Evolutionary conservation across 805 yeast species (phyloP).

Genomic region (Myxozyma monticola): DNA sequence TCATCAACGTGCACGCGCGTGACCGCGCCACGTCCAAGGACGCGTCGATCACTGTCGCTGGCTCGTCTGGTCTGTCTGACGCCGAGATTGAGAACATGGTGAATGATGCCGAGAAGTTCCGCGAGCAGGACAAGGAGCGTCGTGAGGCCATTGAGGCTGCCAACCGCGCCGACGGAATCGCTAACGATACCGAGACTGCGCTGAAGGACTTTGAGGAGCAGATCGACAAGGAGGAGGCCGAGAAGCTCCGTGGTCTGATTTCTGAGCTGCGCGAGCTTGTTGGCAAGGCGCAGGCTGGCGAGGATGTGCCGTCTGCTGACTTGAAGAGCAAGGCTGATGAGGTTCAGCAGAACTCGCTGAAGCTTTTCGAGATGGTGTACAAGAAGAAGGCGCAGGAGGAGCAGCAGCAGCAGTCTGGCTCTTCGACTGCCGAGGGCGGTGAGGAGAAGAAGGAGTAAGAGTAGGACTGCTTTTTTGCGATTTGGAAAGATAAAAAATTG

Average conservation of each 20-base stretch:
- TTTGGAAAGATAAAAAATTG: background rate
- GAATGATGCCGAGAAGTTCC: slow-evolving; percentile 83
- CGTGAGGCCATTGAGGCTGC: slow-evolving; percentile 82
- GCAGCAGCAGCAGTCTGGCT: slow-evolving; percentile 24
- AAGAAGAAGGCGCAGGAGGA: slow-evolving; percentile 43
- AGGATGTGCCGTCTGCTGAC: slow-evolving; percentile 61
- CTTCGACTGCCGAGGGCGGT: slow-evolving; percentile 10
- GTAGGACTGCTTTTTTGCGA: slow-evolving; percentile 5
- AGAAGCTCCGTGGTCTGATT: slow-evolving; percentile 55
- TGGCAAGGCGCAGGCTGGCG: slow-evolving; percentile 67
- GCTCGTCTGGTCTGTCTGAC: slow-evolving; percentile 89
- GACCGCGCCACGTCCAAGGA: slow-evolving; percentile 93
- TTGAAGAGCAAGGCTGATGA: slow-evolving; percentile 81
- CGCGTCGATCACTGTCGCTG: slow-evolving; percentile 94
- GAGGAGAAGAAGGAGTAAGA: slow-evolving; percentile 27
- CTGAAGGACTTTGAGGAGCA: slow-evolving; percentile 72
- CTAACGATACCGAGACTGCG: slow-evolving; percentile 87
- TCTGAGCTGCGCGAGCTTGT: slow-evolving; percentile 70
- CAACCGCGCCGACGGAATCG: slow-evolving; percentile 78
- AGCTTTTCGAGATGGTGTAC: slow-evolving; percentile 77
- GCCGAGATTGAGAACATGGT: slow-evolving; percentile 89
- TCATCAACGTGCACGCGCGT: slow-evolving; percentile 90
- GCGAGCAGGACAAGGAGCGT: slow-evolving; percentile 83
- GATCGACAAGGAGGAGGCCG: slow-evolving; percentile 58
- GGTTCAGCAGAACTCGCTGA: slow-evolving; percentile 75